phyloP scores from a whole-genome alignment of 1,284 basidiomycete species.

The Cryptococcus jaspeensis region DNA sequence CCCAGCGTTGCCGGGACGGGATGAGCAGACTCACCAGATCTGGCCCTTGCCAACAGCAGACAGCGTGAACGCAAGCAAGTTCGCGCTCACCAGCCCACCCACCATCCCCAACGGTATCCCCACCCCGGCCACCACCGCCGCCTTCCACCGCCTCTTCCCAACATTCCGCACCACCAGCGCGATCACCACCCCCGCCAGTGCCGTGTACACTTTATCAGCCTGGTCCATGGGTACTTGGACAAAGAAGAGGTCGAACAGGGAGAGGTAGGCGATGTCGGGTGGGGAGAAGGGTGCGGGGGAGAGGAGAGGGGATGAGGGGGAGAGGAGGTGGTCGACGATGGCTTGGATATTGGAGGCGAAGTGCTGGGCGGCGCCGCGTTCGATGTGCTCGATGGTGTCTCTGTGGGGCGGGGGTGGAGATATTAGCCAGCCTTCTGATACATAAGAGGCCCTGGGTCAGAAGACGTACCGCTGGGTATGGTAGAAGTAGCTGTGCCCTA shows the following conservation, averaged over 20 bases:
- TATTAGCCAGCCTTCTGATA: constrained; percentile 34
- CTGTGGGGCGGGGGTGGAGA: constrained; percentile 12
- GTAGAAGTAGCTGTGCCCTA: constrained; percentile 88
- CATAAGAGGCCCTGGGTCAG: background rate
- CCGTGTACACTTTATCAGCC: constrained; percentile 68
- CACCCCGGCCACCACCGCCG: constrained; percentile 56
- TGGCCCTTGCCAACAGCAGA: constrained; percentile 60
- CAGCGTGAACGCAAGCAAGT: constrained; percentile 73
- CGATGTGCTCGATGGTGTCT: constrained; percentile 36
- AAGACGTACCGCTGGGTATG: constrained; percentile 70
- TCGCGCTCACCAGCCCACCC: constrained; percentile 61
- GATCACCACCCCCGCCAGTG: constrained; percentile 54
- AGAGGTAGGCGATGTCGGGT: constrained; percentile 65
- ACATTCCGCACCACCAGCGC: constrained; percentile 41
- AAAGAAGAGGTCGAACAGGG: constrained; percentile 67
- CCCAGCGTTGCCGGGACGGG: background rate
- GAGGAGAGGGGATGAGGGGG: constrained; percentile 40
- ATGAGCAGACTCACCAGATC: constrained; percentile 41
- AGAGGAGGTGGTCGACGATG: constrained; percentile 74
- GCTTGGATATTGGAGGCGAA: constrained; percentile 90
- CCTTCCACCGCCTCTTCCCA: constrained; percentile 39
- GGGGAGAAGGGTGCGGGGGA: constrained; percentile 35
- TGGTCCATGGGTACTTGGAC: constrained; percentile 67
- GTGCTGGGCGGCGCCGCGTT: constrained; percentile 60
- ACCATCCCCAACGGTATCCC: constrained; percentile 55